A percentile compares a stretch with the other conserved stretches of the same genome.
Evolutionary conservation across 768 basidiomycete species (phyloP).

Genomic region (Amanita exitialis): DNA sequence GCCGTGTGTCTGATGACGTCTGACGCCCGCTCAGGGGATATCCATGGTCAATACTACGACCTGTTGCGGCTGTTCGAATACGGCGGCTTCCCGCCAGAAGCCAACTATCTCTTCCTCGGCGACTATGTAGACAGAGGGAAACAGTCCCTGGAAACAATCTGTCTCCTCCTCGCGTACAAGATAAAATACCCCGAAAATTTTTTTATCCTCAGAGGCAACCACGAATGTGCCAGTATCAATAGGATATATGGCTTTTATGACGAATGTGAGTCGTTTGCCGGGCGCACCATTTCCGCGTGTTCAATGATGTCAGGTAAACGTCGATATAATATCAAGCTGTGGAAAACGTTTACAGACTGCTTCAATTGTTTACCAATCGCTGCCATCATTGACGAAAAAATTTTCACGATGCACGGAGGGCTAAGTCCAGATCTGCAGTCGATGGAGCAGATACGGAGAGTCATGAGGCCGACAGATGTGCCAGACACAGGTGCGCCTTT

Average conservation of each 20-base stretch:
- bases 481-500: constrained; percentile 80
- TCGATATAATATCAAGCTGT: constrained; percentile 99
- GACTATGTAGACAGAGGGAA: constrained; percentile 99
- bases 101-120: constrained; percentile 98
- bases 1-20: not conserved
- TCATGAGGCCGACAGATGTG: constrained; percentile 98
- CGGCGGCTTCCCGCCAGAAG: constrained; percentile 98
- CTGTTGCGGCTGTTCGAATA: constrained; percentile 97
- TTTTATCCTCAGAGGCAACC: constrained; percentile 97
- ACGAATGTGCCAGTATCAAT: constrained; percentile 99
- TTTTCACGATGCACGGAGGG: constrained; percentile 99
- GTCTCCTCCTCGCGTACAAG: constrained; percentile 97
- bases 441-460: constrained; percentile 99
- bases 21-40: constrained; percentile 61
- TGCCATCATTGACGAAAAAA: constrained; percentile 99
- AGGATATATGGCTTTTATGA: constrained; percentile 99
- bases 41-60: constrained; percentile 99
- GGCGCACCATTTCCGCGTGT: constrained; percentile 7
- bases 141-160: constrained; percentile 99
- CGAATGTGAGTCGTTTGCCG: constrained; percentile 64
- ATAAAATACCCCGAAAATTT: constrained; percentile 99
- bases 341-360: constrained; percentile 99
- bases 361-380: constrained; percentile 99
- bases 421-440: constrained; percentile 95
- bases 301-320: constrained; percentile 70